A percentile compares a stretch with the other conserved stretches of the same genome.
Conservation (phyloP, 768 basidiomycete species). For the Suillus placidus region DNA sequence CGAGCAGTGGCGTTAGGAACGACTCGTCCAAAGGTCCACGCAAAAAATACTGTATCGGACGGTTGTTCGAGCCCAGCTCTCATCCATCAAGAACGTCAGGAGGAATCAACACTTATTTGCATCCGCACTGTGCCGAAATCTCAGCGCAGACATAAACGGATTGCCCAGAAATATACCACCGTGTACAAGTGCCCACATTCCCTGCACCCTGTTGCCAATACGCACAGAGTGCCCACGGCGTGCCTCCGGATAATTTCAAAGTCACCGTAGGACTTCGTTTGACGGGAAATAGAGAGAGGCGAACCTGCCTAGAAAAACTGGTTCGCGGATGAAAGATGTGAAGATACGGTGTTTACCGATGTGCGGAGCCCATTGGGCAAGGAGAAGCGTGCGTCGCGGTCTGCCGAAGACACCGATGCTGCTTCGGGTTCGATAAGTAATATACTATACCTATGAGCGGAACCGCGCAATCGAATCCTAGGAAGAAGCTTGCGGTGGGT, state of each 20-base stretch:
- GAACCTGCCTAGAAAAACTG: neutral
- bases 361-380: neutral
- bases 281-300: neutral
- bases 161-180: neutral
- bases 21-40: neutral
- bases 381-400: neutral
- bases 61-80: neutral
- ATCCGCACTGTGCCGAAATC: neutral
- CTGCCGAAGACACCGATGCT: slow-evolving; percentile 1
- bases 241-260: neutral
- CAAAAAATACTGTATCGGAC: neutral
- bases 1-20: neutral
- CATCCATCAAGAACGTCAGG: neutral
- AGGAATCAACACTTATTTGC: neutral
- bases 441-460: neutral
- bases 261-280: neutral
- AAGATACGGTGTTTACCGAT: slow-evolving; percentile 1
- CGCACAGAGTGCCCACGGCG: neutral
- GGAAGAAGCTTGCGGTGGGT: neutral
- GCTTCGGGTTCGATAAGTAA: neutral
- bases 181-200: neutral
- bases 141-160: neutral
- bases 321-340: slow-evolving; percentile 3
- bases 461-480: neutral
- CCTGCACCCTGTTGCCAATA: neutral